Evolutionary conservation across 441 rosid species (phyloP).

Genomic region (Euphorbia celastroides): DNA sequence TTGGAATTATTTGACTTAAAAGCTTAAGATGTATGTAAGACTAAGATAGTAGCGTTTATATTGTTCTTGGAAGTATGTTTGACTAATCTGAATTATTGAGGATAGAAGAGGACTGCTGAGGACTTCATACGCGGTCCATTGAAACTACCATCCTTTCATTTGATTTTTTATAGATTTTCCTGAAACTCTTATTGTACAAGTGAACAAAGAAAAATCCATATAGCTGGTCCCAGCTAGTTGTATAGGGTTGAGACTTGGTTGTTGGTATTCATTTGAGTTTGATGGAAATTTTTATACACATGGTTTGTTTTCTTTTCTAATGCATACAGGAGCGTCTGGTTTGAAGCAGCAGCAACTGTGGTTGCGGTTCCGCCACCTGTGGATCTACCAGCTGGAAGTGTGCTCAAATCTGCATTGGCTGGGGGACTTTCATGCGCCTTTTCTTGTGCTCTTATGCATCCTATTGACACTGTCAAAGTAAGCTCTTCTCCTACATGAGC

Average conservation of each 20-base stretch:
- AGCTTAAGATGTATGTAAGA: too few species aligned
- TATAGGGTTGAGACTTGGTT: not conserved
- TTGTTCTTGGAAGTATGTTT: too few species aligned
- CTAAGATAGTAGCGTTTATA: too few species aligned
- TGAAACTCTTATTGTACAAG: not conserved
- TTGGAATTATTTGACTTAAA: too few species aligned
- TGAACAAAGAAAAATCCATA: not conserved
- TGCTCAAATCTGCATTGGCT: conserved; percentile 89
- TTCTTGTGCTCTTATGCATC: conserved; percentile 81
- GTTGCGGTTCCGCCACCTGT: conserved; percentile 96
- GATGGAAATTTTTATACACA: too few species aligned
- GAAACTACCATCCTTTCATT: not conserved
- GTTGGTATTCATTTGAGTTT: too few species aligned
- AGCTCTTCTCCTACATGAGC: conserved; percentile 16
- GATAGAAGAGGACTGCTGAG: not conserved
- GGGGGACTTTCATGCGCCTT: conserved; percentile 96
- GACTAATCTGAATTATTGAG: too few species aligned
- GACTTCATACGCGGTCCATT: not conserved
- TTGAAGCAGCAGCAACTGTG: conserved; percentile 97
- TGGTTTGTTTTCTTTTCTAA: too few species aligned
- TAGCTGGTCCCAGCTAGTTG: not conserved
- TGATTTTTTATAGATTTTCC: not conserved
- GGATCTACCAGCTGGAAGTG: conserved; percentile 80
- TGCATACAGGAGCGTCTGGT: conserved; percentile 76
- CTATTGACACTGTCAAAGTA: conserved; percentile 90